A percentile compares a stretch with the other conserved stretches of the same genome.
phyloP scores from a whole-genome alignment of 306 rosid species.

The Quillaja saponaria region DNA sequence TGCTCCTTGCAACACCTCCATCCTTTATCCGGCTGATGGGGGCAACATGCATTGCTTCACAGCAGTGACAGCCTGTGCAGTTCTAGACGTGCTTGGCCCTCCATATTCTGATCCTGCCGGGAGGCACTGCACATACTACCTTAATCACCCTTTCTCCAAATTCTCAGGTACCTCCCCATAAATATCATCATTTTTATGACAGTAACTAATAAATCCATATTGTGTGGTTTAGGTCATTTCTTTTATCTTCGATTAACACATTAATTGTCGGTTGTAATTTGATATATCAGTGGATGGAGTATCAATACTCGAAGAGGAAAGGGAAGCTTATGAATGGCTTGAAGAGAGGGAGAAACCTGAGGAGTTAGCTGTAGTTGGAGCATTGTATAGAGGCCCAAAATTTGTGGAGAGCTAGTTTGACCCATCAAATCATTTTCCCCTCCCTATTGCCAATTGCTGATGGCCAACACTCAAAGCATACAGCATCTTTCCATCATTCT shows the following conservation, averaged over 20 bases:
- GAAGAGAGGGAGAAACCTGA: slow-evolving; percentile 74
- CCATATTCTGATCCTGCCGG: slow-evolving; percentile 81
- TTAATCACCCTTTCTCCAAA: slow-evolving; percentile 49
- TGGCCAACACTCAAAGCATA: slow-evolving; percentile 30
- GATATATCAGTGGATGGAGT: slow-evolving; percentile 50
- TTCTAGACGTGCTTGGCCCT: slow-evolving; percentile 96
- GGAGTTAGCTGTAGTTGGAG: slow-evolving; percentile 63
- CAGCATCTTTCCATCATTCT: slow-evolving; percentile 10
- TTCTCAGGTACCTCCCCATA: slow-evolving; percentile 56
- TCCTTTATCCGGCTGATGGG: slow-evolving; percentile 87
- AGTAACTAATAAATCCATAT: too few species aligned
- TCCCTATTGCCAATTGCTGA: slow-evolving; percentile 13
- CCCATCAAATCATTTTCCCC: slow-evolving; percentile 15
- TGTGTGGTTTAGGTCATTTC: neutral
- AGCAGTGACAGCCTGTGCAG: slow-evolving; percentile 88
- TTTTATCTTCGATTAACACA: neutral
- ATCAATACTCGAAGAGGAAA: slow-evolving; percentile 61
- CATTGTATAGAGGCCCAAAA: slow-evolving; percentile 65
- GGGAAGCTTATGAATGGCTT: slow-evolving; percentile 67
- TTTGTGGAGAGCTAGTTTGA: slow-evolving; percentile 49
- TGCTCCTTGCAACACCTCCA: slow-evolving; percentile 74
- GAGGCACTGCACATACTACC: slow-evolving; percentile 85
- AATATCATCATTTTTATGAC: neutral
- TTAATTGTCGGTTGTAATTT: too few species aligned
- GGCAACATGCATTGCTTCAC: slow-evolving; percentile 97